Evolutionary conservation across 2,329 filamentous ascomycete genomes (phyloP).

Genomic region (Fusarium xyrophilum): DNA sequence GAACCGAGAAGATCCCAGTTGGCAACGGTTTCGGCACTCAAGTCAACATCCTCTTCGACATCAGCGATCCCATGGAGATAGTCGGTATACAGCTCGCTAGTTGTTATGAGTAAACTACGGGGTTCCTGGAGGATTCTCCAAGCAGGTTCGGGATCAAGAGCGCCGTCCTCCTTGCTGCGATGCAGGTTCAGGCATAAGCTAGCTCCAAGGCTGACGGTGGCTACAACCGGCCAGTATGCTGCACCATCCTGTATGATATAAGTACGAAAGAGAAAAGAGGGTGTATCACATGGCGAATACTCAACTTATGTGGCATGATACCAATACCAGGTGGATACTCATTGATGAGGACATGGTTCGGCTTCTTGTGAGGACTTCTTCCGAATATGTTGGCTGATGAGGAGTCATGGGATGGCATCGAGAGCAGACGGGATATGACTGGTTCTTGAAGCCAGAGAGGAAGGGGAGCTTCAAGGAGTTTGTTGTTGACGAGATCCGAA

Average conservation of each 20-base stretch:
- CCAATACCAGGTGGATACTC: slow-evolving; percentile 87
- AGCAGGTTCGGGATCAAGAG: slow-evolving; percentile 58
- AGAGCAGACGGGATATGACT: slow-evolving; percentile 66
- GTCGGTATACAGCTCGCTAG: slow-evolving; percentile 69
- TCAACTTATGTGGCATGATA: slow-evolving; percentile 91
- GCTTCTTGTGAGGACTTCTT: slow-evolving; percentile 73
- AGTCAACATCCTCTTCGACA: slow-evolving; percentile 67
- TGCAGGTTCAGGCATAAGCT: slow-evolving; percentile 81
- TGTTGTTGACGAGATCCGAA: slow-evolving; percentile 79
- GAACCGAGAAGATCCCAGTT: slow-evolving; percentile 75
- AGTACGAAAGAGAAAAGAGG: slow-evolving; percentile 37
- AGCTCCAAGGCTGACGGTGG: slow-evolving; percentile 85
- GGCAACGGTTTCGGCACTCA: slow-evolving; percentile 67
- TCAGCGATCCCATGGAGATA: slow-evolving; percentile 79
- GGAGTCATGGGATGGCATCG: slow-evolving; percentile 52
- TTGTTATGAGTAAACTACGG: slow-evolving; percentile 79
- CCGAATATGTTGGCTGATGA: slow-evolving; percentile 56
- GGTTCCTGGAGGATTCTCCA: slow-evolving; percentile 81
- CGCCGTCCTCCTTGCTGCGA: slow-evolving; percentile 66
- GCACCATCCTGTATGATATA: slow-evolving; percentile 69
- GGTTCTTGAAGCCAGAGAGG: slow-evolving; percentile 78
- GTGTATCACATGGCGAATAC: slow-evolving; percentile 39
- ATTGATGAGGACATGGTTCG: slow-evolving; percentile 94
- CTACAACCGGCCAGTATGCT: slow-evolving; percentile 87
- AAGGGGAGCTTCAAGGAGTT: slow-evolving; percentile 75